These are phyloP conservation scores for Aspergillus pseudotamarii DNA, from an alignment of 2,329 filamentous ascomycete species.

Conservation along the genomic window DNA sequence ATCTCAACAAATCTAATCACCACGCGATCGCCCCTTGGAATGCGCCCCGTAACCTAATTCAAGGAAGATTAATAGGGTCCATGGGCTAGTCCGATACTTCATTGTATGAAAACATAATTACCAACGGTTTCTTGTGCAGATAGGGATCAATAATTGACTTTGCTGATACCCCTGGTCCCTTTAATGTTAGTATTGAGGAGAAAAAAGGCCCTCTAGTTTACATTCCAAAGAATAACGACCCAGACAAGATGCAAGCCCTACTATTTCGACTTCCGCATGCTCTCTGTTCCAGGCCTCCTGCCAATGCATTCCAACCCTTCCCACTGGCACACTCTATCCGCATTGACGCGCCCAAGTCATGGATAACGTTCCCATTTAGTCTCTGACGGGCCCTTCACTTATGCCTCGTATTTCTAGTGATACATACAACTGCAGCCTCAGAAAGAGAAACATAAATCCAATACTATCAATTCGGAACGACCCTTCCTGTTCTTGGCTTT, in stretches of 20 bases:
- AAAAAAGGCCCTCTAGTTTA: background rate
- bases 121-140: background rate
- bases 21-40: slow-evolving; percentile 1
- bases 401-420: slow-evolving; percentile 1
- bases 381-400: background rate
- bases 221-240: slow-evolving; percentile 10
- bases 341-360: slow-evolving; percentile 24
- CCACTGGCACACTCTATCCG: slow-evolving; percentile 8
- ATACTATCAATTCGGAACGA: background rate
- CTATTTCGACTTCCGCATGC: background rate
- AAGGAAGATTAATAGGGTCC: background rate
- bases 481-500: background rate
- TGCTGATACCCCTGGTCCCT: background rate
- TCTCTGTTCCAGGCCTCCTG: slow-evolving; percentile 6
- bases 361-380: slow-evolving; percentile 14
- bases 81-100: background rate
- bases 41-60: slow-evolving; percentile 4
- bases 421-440: background rate
- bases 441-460: background rate
- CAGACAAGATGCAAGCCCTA: slow-evolving; percentile 1
- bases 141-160: background rate
- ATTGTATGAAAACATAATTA: background rate
- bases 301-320: slow-evolving; percentile 24
- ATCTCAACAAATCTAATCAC: background rate
- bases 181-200: background rate